These are phyloP conservation scores for Entonaema liquescens DNA, from an alignment of 495 filamentous ascomycete genomes.

Conservation along the genomic window DNA sequence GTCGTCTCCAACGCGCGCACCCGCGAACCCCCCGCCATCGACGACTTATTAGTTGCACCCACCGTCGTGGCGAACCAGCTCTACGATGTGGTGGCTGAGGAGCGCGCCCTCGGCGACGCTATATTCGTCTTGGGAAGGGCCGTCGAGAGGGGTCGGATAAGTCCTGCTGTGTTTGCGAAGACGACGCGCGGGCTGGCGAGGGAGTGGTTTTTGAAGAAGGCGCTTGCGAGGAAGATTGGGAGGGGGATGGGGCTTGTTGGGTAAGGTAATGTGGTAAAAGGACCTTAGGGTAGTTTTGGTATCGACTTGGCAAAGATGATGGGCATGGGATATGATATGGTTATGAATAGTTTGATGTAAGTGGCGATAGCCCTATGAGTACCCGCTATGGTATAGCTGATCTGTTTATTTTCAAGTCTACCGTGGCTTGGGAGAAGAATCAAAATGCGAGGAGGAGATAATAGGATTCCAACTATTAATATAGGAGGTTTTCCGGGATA, in stretches of 20 bases:
- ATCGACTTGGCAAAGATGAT: background rate
- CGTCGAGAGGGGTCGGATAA: conserved; percentile 81
- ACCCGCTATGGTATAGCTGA: too few relatives aligned
- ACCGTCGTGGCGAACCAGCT: conserved; percentile 93
- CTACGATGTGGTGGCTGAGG: conserved; percentile 87
- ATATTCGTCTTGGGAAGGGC: conserved; percentile 85
- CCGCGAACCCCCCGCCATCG: conserved; percentile 63
- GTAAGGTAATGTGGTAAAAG: too few relatives aligned
- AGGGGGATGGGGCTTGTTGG: conserved; percentile 73
- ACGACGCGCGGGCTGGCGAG: conserved; percentile 82
- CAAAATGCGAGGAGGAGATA: background rate
- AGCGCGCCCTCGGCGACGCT: conserved; percentile 81
- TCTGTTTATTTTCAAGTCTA: too few relatives aligned
- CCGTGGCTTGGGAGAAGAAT: conserved; percentile 4
- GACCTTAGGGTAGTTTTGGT: too few relatives aligned
- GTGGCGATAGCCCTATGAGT: too few relatives aligned
- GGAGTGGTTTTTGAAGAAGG: conserved; percentile 91
- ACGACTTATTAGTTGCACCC: conserved; percentile 91
- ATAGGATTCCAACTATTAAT: background rate
- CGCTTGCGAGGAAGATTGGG: conserved; percentile 87
- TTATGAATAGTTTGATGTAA: too few relatives aligned
- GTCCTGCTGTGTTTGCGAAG: conserved; percentile 82
- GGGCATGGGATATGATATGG: background rate
- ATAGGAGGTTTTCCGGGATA: background rate
- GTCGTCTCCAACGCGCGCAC: conserved; percentile 65